These are phyloP conservation scores for Aspergillus saccharolyticus DNA, from an alignment of 495 filamentous ascomycete genomes.

Conservation along the genomic window DNA sequence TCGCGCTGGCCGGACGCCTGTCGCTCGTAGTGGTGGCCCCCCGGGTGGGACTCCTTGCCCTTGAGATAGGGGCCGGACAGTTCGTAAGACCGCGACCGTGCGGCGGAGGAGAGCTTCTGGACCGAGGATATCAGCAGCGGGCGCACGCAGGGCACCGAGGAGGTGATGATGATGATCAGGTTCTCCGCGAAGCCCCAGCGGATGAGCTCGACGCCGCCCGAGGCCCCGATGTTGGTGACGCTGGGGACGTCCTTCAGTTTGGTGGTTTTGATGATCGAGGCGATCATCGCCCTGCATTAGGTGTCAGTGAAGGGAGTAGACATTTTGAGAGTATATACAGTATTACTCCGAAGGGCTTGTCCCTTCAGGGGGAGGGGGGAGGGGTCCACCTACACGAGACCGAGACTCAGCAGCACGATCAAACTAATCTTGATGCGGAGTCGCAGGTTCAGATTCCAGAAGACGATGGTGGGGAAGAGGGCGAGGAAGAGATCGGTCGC, in stretches of 20 bases:
- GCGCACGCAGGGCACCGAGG: conserved; percentile 8
- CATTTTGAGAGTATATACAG: no score
- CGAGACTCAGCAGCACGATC: conserved; percentile 38
- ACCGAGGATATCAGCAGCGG: background rate
- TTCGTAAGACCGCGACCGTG: conserved; percentile 28
- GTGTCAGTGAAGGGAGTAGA: no score
- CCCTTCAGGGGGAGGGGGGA: no score
- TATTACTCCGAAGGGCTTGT: no score
- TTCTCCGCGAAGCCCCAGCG: conserved; percentile 4
- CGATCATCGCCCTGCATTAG: background rate
- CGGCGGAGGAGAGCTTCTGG: conserved; percentile 5
- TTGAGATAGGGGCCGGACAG: conserved; percentile 22
- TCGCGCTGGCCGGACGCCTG: conserved; percentile 1
- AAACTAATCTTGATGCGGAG: conserved; percentile 44
- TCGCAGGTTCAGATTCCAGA: conserved; percentile 42
- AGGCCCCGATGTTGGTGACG: background rate
- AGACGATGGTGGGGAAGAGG: conserved; percentile 40
- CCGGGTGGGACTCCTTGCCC: background rate
- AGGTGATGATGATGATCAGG: conserved; percentile 3
- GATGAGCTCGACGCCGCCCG: background rate
- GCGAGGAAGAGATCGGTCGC: conserved; percentile 47
- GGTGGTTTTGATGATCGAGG: background rate
- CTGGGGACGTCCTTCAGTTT: background rate
- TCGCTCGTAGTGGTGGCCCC: background rate
- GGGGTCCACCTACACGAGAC: conserved; percentile 31